A percentile compares a stretch with the other conserved stretches of the same genome.
Evolutionary conservation across 1,284 basidiomycete genomes (phyloP).

Genomic region (Ustilago shanxiensis): DNA sequence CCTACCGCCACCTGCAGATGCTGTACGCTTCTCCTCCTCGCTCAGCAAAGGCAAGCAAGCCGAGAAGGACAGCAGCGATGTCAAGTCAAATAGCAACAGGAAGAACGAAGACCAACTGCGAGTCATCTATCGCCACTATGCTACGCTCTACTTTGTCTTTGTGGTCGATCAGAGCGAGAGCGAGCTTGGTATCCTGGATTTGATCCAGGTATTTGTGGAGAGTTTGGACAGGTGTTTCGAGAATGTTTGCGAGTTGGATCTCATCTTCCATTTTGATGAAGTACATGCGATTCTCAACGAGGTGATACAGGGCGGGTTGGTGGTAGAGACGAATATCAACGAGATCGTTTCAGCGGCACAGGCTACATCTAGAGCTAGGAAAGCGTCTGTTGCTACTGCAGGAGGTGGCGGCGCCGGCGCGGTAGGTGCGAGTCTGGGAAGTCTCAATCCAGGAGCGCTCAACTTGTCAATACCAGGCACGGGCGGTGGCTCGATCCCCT

Average conservation of each 20-base stretch:
- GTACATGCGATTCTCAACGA: constrained; percentile 94
- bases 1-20: constrained; percentile 54
- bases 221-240: constrained; percentile 94
- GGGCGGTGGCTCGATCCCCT: constrained; percentile 22
- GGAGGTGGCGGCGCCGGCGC: constrained; percentile 7
- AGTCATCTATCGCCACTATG: constrained; percentile 76
- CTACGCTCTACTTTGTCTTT: constrained; percentile 96
- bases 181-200: constrained; percentile 92
- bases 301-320: constrained; percentile 95
- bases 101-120: constrained; percentile 60
- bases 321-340: constrained; percentile 96
- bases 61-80: constrained; percentile 3
- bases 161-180: constrained; percentile 95
- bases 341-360: constrained; percentile 79
- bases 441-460: constrained; percentile 23
- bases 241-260: constrained; percentile 97
- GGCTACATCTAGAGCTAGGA: constrained; percentile 39
- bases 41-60: constrained; percentile 13
- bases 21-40: constrained; percentile 38
- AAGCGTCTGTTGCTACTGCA: constrained; percentile 23
- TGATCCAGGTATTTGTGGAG: constrained; percentile 99
- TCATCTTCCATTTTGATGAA: constrained; percentile 99
- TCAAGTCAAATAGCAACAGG: neutral
- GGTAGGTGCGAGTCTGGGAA: constrained; percentile 19
- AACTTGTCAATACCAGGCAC: constrained; percentile 33